Base-by-base conservation (phyloP, 768 basidiomycete genomes). In the Rhizopogon vinicolor region DNA sequence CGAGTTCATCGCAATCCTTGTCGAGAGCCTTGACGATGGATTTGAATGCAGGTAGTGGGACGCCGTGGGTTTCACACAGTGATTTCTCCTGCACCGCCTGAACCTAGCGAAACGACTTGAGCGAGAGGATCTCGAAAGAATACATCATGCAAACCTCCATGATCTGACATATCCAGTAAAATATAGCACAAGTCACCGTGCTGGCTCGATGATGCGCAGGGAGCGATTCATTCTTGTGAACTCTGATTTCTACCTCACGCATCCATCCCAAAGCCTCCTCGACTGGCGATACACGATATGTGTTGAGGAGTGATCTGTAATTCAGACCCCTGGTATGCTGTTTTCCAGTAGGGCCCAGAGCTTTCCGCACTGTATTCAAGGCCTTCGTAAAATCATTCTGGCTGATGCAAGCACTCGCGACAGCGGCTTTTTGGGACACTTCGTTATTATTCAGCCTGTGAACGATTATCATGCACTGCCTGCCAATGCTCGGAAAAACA, bases 101-200 rank as follows among this genome's bases (percentile, higher is more conserved):
- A 40, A 67, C 59, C 68, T 71, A 51, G 25, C 28, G 13, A 40
- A 12, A 5, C 9, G 13, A 22, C 3, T 1, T 16, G 41, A 39
- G 19, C 31, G 33, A 19, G 7, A 4, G n/a, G 10, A n/a, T 25
- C 9, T 37, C 8, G 16, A 6, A 14, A 25, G 14, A 16, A 25
- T 5, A 16, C 10, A 37, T 10, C 7, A 8, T 39, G 48, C 22
- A 8, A 14, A 79, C 79, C 62, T 74, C 72, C 33, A 73, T 63
- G 39, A 71, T 44, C 41, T 71, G 71, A 48, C 69, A 77, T 3
- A 75, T 69, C 80, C 80, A 82, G 51, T 70, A 75, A 61, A 79
- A 82, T 3, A 80, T 62, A 3, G 72, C 73, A 44, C 72, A 75
- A 41, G 62, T 69, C 22, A 75, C 64, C 14, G 64, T 55, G 37